Base-by-base conservation (phyloP, 176 grass and related monocot species). In the Avena insularis region DNA sequence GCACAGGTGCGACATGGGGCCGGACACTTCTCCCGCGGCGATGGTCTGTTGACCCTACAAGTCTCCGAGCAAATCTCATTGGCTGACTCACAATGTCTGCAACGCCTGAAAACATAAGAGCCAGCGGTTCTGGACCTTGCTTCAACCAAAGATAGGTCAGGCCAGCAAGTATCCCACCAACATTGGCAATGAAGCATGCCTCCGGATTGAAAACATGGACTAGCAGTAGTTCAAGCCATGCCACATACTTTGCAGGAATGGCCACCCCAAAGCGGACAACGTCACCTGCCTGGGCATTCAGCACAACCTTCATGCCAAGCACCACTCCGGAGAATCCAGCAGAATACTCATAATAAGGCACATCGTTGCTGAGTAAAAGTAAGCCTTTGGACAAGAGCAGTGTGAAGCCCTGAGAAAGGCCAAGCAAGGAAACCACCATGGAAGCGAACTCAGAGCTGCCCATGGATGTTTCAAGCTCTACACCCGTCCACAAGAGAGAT, bases 281-380 rank as follows among this genome's bases (percentile, higher is more conserved):
- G 10, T 93, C 69, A 4, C 93, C 89, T 12, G 85, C 85, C 76
- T 47, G 71, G 20, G 92, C 72, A 25, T 94, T 96, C 68, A 94
- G 79, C 77, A 99, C 94, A 6, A 99, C 92, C 74, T 93, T 99
- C 89, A 99, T 89, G 15, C 79, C 97, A 31, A 99, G 93, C 15
- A 99, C 77, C 80, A 99, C 94, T 15, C 97, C 94, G 77, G 94
- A 96, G 75, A 99, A 99, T 19, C 94, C 97, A 65, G 91, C 94
- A n/a, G 94, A 66, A 36, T 9, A 91, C 6, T 96, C 80, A 74
- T 93, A 99, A 80, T 96, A 99, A 0, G 87, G 80, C 2, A 21
- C 56, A 3, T 85, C 43, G 17, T 93, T 82, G 27, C 87, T 86
- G 0, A 94, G 78, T 45, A 90, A 43, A n/a, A 92, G 80, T 19